Base-by-base conservation (phyloP, 2,329 filamentous ascomycete genomes). In the Pseudogymnoascus sp. region DNA sequence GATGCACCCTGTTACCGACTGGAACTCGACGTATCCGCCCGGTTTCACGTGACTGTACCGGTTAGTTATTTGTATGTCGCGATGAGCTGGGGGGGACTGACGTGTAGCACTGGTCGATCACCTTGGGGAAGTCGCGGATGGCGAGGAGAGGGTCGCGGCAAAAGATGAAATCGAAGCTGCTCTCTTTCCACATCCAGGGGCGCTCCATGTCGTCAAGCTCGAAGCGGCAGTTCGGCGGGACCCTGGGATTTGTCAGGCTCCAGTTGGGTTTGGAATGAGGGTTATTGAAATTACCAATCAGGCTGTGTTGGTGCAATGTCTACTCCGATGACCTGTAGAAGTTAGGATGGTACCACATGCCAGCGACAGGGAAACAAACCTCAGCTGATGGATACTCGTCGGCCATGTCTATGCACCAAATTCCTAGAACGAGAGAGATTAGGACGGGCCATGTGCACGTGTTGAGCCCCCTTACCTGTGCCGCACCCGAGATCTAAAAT, bases 401-500 rank as follows among this genome's bases (percentile, higher is more conserved):
- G 11, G 62, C 62, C 14, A 53, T 28, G 16, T 62, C 14, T 35
- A 62, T 61, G 37, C 35, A 22, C 62, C 62, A 63, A 24, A 63
- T 63, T 50, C 62, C 62, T 63, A 16, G 7, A 60, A 12, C 5
- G 28, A 12, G 19, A 19, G 26, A 12, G 43, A 8, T 33, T 33
- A 56, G 46, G 8, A 12, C 1, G 28, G 2, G n/a, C 4, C 26
- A 2, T 33, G 12, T 16, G 24, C 46, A 33, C 24, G 12, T 8
- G n/a, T 6, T 19, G 26, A 56, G 22, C 4, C n/a, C n/a, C 26
- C 26, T 56, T 56, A 61, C 75, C 74, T 3, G 75, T 77, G 16
- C 75, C 75, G 1, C 76, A 77, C 2, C 76, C 75, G 35, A 77
- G 66, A 46, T 78, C 75, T 11, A 77, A 63, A 14, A 78, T 74